Evolutionary conservation across 192 early-diverging fungal genomes (phyloP).

Genomic region (Gryganskiella cystojenkinii): DNA sequence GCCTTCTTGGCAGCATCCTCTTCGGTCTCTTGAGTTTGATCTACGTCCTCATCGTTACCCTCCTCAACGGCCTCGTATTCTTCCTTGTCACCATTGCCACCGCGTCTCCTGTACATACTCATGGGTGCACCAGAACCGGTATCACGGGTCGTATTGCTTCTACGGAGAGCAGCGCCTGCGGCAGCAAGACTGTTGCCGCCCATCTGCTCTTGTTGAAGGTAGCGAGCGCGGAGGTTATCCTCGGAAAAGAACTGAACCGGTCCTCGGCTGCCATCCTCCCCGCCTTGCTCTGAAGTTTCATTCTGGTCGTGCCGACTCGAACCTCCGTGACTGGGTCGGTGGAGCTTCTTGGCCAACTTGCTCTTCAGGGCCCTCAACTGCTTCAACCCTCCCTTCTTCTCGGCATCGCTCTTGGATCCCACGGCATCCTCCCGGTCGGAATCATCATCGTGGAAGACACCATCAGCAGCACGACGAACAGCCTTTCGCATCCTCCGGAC

Average conservation of each 20-base stretch:
- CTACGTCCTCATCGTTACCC: neutral
- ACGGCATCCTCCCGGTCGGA: conserved; percentile 41
- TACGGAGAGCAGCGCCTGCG: conserved; percentile 35
- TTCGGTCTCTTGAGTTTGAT: neutral
- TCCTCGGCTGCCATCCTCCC: conserved; percentile 17
- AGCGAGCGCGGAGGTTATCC: conserved; percentile 45
- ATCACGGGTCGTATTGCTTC: conserved; percentile 50
- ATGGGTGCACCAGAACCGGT: neutral
- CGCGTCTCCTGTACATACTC: conserved; percentile 5
- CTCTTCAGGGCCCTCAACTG: conserved; percentile 48
- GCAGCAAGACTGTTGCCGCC: conserved; percentile 40
- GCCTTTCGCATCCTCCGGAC: conserved; percentile 41
- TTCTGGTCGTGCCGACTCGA: conserved; percentile 9
- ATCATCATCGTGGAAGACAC: conserved; percentile 46
- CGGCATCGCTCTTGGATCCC: conserved; percentile 50
- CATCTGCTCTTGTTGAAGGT: conserved; percentile 38
- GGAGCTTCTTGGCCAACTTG: conserved; percentile 45
- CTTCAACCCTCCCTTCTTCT: conserved; percentile 54
- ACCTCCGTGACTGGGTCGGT: conserved; percentile 39
- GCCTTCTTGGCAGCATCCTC: conserved; percentile 27
- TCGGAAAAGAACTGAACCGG: conserved; percentile 54
- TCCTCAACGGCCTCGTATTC: conserved; percentile 30
- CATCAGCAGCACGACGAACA: conserved; percentile 42
- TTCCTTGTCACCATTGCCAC: conserved; percentile 33
- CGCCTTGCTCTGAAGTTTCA: neutral